Base-by-base conservation (phyloP, 331 rosid species). In the Phaseolus coccineus region DNA sequence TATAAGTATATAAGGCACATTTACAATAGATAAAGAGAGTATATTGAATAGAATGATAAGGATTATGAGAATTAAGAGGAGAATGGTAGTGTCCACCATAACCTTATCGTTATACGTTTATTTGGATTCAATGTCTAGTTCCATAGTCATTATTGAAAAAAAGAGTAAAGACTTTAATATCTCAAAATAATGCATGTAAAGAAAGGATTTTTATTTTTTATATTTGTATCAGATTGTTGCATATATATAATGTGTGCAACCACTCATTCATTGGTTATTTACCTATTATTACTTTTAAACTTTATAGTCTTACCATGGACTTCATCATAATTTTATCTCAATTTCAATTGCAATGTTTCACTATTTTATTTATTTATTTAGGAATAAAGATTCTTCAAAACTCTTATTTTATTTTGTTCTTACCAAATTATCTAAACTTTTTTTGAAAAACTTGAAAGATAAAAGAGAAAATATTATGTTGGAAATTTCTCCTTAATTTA, bases 31-130 rank as follows among this genome's bases (percentile, higher is more conserved):
- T 19, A 19, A 19, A 19, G 22, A 19, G 22, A 19, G 22, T 19
- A 19, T 19, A 19, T 84, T 90, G 55, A 80, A 79, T 35, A 75
- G 51, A 42, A 80, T 27, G 2, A 85, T 2, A 37, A 80, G 7
- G 56, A 85, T 42, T 2, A 88, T 30, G 0, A 88, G 42, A 3
- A 82, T 13, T 70, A 87, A 80, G 75, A 91, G 82, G 37, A 82
- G 67, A 74, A 77, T 71, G 19, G 89, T 88, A 0, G 94, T 78
- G 72, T 76, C 80, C 14, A 88, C 80, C 88, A 89, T 85, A 10
- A 87, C 84, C 73, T 89, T 84, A 46, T 85, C 83, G 66, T 87
- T 85, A 7, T 71, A 73, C 9, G 84, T 84, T 30, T 80, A 87
- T 33, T 72, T 74, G 16, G 57, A 11, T 79, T 76, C 52, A 15